Base-by-base conservation (phyloP, 768 basidiomycete species). In the Boletus sp. region DNA sequence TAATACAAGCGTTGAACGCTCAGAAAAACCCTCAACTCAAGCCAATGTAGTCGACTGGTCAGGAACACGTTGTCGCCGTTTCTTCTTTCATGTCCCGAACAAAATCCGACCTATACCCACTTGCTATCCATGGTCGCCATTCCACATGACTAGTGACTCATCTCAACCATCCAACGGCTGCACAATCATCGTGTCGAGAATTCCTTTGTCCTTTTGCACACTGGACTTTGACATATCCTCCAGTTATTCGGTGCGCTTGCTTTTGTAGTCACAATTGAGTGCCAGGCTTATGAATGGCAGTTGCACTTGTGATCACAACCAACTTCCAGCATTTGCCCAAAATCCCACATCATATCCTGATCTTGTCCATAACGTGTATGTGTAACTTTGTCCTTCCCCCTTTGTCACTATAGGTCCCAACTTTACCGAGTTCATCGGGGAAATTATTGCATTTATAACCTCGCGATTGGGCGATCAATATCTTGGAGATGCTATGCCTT, bases 361-460 rank as follows among this genome's bases (percentile, higher is more conserved):
- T 19, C 9, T 13, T 23, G 40, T 41, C 13, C 23, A 15, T 10
- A 41, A 21, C 21, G 4, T 23, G 25, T 11, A 40, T 11, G 21
- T 13, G 7, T 40, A 11, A 13, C 19, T 21, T 11, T 3, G 38
- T 10, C n/a, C 25, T 25, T 25, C 25, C 25, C 25, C 25, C 25
- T 25, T 25, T 25, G 25, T 25, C 25, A 25, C 3, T 25, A 25
- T 25, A 25, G 25, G 25, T 25, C 2, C 25, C 25, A 25, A 25
- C 25, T 25, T 5, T 25, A 25, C 25, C 3, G 1, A 25, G 25
- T 25, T 25, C 25, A 25, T 39, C 5, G 9, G 3, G 4, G 38
- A 19, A 19, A 13, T 19, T n/a, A 5, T n/a, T 29, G 27, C n/a
- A 11, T 15, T 30, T 19, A 74, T 73, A 55, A 51, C 74, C 41